Evolutionary conservation across 176 grass and related monocot genomes (phyloP).

Genomic region (Carex littledalei): DNA sequence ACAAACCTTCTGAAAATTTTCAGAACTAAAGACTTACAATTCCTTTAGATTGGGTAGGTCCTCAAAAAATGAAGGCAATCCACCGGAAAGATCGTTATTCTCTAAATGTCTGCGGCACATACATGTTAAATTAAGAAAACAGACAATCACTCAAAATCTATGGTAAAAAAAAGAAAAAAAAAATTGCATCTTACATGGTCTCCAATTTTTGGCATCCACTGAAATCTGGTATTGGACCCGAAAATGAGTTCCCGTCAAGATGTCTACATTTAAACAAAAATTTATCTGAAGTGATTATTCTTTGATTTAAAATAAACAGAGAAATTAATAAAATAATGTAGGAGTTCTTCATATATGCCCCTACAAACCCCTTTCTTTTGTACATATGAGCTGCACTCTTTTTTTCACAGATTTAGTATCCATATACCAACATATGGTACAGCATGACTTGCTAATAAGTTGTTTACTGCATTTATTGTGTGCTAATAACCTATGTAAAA

Average conservation of each 20-base stretch:
- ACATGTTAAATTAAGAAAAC: constrained; percentile 16
- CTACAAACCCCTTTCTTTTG: neutral
- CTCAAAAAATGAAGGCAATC: constrained; percentile 57
- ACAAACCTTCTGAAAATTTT: neutral
- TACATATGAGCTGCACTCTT: neutral
- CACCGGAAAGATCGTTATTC: constrained; percentile 74
- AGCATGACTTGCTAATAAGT: neutral
- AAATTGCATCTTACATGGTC: constrained; percentile 51
- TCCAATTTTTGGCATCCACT: constrained; percentile 61
- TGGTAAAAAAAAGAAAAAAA: neutral
- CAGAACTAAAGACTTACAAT: constrained; percentile 60
- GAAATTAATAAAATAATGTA: neutral
- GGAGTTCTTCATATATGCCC: neutral
- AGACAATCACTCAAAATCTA: neutral
- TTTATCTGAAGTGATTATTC: neutral
- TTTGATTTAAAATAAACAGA: neutral
- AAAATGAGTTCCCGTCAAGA: constrained; percentile 80
- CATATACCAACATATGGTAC: neutral
- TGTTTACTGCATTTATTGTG: neutral
- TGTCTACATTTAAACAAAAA: constrained; percentile 32
- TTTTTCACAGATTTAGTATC: neutral
- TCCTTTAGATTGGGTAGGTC: constrained; percentile 77
- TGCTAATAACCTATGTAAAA: neutral
- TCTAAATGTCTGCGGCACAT: constrained; percentile 67
- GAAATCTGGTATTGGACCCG: constrained; percentile 84